Conservation (phyloP, 805 yeast genomes). For the Candida ulmi region DNA sequence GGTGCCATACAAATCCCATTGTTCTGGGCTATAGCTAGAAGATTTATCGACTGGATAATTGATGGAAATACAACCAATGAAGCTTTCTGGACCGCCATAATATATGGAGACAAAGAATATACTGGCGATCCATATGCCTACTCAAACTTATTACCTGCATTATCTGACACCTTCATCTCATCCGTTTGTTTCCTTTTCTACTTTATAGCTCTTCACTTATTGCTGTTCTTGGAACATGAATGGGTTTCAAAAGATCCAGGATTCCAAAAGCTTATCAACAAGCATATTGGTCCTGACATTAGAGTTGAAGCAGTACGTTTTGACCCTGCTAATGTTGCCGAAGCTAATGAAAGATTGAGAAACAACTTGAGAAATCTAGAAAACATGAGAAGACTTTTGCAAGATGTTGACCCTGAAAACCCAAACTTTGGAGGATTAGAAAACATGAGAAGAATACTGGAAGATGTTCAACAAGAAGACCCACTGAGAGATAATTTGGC, state of each 20-base stretch:
- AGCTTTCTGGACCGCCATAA: constrained; percentile 20
- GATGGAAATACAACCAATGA: constrained; percentile 47
- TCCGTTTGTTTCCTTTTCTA: constrained; percentile 32
- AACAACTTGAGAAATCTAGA: constrained; percentile 4
- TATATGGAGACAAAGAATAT: constrained; percentile 13
- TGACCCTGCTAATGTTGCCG: background rate
- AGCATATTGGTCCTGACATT: constrained; percentile 46
- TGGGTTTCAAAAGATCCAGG: constrained; percentile 71
- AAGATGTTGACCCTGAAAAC: constrained; percentile 1
- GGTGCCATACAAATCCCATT: constrained; percentile 50
- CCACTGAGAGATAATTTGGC: too few relatives aligned
- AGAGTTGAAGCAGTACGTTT: background rate
- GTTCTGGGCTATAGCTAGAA: constrained; percentile 48
- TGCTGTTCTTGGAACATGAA: constrained; percentile 56
- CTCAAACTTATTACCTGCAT: constrained; percentile 3
- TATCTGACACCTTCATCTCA: constrained; percentile 15
- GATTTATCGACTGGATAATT: constrained; percentile 49
- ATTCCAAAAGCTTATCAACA: constrained; percentile 49
- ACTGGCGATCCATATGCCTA: constrained; percentile 14
- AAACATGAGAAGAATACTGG: constrained; percentile 3
- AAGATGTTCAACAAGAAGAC: constrained; percentile 1
- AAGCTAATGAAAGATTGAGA: constrained; percentile 1
- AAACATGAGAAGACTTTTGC: constrained; percentile 4
- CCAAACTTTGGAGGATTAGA: background rate
- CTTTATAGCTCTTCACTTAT: constrained; percentile 36